Evolutionary conservation across 192 early-diverging fungal genomes (phyloP), one percentile per base, ranked within the genome.

Genomic region (Coemansia sp.): DNA sequence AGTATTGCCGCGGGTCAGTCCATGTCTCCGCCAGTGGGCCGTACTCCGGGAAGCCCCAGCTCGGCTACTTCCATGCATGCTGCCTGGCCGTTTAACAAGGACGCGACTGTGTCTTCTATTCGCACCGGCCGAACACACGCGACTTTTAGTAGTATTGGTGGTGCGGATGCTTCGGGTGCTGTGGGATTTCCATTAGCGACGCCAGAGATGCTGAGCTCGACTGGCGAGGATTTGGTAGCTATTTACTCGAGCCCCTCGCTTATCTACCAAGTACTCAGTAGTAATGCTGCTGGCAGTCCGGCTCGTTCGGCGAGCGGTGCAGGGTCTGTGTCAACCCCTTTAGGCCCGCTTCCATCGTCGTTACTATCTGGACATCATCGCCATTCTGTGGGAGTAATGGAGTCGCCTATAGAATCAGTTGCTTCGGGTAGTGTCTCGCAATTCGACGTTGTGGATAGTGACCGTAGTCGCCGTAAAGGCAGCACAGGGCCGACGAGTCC

Each of bases 51-150:
- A 4, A 82, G 74, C 59, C 68, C 79, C 3, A 61, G 62, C 19
- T 76, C 79, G 6, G 45, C 62, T 6, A 39, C 29, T 9, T 74
- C 74, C 36, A 22, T 64, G 50, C 79, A 73, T 22, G 71, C 68
- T 5, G 79, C 79, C 12, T 82, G 79, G 79, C 79, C 79, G 10
- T 82, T 73, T 55, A 82, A 82, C 74, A 82, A 82, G 68, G 61
- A 59, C 13, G 36, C 63, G 3, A 9, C 42, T 9, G 3, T 32
- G 4, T 29, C 44, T 40, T 39, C 32, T 11, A 36, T 9, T 22
- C 42, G 60, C 34, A 40, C 29, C 60, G 41, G 20, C 34, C 29
- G 19, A 5, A 22, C 60, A 11, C 60, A 41, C 41, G 46, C 60
- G 17, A 8, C 60, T 40, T 50, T 40, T 44, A 58, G 38, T 39